Base-by-base conservation (phyloP, 225 moss, liverwort and hornwort species). In the Polytrichum commune region DNA sequence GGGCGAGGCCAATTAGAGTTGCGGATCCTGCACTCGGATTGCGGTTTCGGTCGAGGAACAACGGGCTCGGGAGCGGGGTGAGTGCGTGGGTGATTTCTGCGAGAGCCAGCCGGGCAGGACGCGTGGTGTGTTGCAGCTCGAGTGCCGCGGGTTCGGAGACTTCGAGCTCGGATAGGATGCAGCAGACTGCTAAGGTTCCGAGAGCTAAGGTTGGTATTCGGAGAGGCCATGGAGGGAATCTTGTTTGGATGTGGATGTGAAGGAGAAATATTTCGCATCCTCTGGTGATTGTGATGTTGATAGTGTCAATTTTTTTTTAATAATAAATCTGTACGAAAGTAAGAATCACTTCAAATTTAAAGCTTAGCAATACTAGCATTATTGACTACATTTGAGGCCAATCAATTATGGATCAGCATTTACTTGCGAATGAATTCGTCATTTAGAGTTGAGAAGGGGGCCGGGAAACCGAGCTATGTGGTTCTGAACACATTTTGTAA, bases 141-240 rank as follows among this genome's bases (percentile, higher is more conserved):
- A 71, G 62, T 61, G 71, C 30, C 30, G 30, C 71, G 8, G 71
- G 38, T 19, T 18, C 53, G 62, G 71, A 71, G 6, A 60, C 46
- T 6, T 38, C 62, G 23, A 61, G 22, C 4, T n/a, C 71, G 46
- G 46, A 46, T 60, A 30, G 58, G 20, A 57, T 70, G 70, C 70
- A 70, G 70, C 70, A 70, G 30, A 9, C 58, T 8, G 29, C 29
- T 30, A 28, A 30, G 18, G 60, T 30, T 29, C n/a, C 23, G 20
- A 70, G 32, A 29, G 68, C 28, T 26, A 69, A 54, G 26, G 54
- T 26, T 54, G 8, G 23, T 26, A 7, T 67, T 35, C 30, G 53
- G 19, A 19, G 22, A 60, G 24, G 22, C 60, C 23, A 7, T 60
- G 24, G 22, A 60, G 32, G 6, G 53, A 19, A 32, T 38, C 23